These are phyloP conservation scores for Camelina neglecta DNA, from an alignment of 345 rosid species.

Conservation along the genomic window DNA sequence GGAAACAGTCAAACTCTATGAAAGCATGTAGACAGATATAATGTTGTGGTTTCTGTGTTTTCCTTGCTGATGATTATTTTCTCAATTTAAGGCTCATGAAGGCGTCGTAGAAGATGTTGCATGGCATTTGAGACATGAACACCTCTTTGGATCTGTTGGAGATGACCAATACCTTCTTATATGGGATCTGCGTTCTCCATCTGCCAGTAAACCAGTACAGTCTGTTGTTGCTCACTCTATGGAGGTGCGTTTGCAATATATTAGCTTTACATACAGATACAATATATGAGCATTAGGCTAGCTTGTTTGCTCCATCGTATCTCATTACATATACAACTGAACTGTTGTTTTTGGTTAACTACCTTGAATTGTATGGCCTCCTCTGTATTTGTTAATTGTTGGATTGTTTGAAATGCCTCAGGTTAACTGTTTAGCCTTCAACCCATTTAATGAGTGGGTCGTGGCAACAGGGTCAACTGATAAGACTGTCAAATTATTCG, in stretches of 20 bases:
- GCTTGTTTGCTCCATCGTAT: too few relatives aligned
- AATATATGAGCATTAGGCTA: not conserved
- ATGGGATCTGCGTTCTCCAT: slow-evolving; percentile 90
- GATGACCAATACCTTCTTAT: slow-evolving; percentile 91
- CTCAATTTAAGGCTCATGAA: slow-evolving; percentile 75
- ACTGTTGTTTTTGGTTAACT: not conserved
- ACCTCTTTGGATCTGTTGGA: slow-evolving; percentile 97
- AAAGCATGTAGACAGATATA: not conserved
- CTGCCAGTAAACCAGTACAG: slow-evolving; percentile 75
- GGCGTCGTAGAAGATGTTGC: slow-evolving; percentile 99
- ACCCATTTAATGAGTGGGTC: slow-evolving; percentile 98
- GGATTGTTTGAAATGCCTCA: slow-evolving; percentile 41
- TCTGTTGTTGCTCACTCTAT: slow-evolving; percentile 96
- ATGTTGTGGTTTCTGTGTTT: slow-evolving; percentile 5
- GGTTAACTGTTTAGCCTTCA: slow-evolving; percentile 99
- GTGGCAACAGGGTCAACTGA: slow-evolving; percentile 99
- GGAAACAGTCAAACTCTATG: not conserved
- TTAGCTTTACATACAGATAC: not conserved
- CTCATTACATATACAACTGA: too few relatives aligned
- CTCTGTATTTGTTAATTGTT: slow-evolving; percentile 24
- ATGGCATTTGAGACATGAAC: slow-evolving; percentile 96
- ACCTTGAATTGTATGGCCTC: slow-evolving; percentile 3
- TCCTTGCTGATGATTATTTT: slow-evolving; percentile 15
- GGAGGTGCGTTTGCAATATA: slow-evolving; percentile 61
- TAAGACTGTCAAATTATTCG: slow-evolving; percentile 94